A percentile compares a stretch with the other conserved stretches of the same genome.
These are phyloP conservation scores for Ceratocystis harringtonii DNA, from an alignment of 2,329 filamentous ascomycete genomes.

Conservation along the genomic window DNA sequence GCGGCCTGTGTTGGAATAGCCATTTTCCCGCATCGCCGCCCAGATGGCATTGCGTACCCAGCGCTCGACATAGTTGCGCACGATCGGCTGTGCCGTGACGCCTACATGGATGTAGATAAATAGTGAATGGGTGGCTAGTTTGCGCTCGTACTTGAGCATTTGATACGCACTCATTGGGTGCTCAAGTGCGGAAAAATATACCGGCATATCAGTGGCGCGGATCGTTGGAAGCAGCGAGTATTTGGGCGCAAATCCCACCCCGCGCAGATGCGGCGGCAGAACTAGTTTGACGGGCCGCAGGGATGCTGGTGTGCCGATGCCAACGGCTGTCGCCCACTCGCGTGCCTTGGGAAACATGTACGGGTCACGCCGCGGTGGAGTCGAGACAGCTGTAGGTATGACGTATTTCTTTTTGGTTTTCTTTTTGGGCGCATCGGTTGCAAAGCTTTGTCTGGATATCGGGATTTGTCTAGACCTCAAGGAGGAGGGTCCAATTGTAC, in stretches of 20 bases:
- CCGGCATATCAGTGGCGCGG: slow-evolving; percentile 10
- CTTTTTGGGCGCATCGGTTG: not conserved
- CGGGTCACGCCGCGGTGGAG: not conserved
- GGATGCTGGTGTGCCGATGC: not conserved
- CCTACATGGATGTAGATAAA: slow-evolving; percentile 17
- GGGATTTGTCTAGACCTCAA: not conserved
- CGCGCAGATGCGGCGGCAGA: slow-evolving; percentile 2
- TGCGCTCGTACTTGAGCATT: slow-evolving; percentile 16
- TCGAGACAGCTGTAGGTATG: not conserved
- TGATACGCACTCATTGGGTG: slow-evolving; percentile 16
- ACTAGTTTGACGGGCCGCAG: slow-evolving; percentile 3
- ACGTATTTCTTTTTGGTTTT: not conserved
- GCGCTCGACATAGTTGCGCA: slow-evolving; percentile 16
- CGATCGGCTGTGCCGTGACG: slow-evolving; percentile 9
- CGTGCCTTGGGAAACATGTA: slow-evolving; percentile 12
- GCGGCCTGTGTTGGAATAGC: slow-evolving; percentile 13
- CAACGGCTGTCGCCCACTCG: not conserved
- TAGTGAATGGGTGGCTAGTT: slow-evolving; percentile 13
- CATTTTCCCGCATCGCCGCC: slow-evolving; percentile 14
- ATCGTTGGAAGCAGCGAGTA: slow-evolving; percentile 9
- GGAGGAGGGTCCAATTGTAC: not conserved
- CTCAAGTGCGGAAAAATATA: slow-evolving; percentile 13
- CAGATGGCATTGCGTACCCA: slow-evolving; percentile 16
- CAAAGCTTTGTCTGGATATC: not conserved
- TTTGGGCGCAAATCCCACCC: slow-evolving; percentile 8